Conservation (phyloP, 257 asterid genomes). For the Primulina huaijiensis region DNA sequence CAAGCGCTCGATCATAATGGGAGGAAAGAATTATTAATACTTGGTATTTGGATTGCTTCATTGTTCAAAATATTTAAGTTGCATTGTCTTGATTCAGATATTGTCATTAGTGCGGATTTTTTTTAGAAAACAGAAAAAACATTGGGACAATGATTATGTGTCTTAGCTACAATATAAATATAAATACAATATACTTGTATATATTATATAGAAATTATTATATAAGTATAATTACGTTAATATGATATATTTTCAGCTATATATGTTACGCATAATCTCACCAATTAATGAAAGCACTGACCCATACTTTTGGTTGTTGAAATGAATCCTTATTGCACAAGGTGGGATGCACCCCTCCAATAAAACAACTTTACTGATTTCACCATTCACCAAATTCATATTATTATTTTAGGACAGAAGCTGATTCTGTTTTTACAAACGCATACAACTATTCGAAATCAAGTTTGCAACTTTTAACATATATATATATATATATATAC, state of each 20-base stretch:
- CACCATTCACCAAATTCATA: conserved; percentile 29
- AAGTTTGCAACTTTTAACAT: no score
- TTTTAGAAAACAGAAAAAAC: no score
- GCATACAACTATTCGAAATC: no score
- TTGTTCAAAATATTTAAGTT: no score
- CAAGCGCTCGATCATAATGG: no score
- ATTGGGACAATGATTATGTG: no score
- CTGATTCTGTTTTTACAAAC: conserved; percentile 1
- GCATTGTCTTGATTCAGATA: no score
- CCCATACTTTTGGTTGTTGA: conserved; percentile 48
- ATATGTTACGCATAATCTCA: background rate
- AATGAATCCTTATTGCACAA: conserved; percentile 22
- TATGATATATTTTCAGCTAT: conserved; percentile 24
- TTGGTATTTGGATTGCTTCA: no score
- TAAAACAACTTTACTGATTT: conserved; percentile 36
- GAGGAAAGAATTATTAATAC: no score
- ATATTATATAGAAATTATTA: background rate
- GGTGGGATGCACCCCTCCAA: conserved; percentile 27
- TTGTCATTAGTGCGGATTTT: no score
- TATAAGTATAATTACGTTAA: no score
- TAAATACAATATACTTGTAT: conserved; percentile 2
- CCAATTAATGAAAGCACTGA: conserved; percentile 34
- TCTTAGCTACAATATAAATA: background rate
- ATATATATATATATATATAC: no score
- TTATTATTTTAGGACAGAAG: conserved; percentile 6